Base-by-base conservation (phyloP, 2,329 filamentous ascomycete species). In the Ophiostoma himal-ulmi region DNA sequence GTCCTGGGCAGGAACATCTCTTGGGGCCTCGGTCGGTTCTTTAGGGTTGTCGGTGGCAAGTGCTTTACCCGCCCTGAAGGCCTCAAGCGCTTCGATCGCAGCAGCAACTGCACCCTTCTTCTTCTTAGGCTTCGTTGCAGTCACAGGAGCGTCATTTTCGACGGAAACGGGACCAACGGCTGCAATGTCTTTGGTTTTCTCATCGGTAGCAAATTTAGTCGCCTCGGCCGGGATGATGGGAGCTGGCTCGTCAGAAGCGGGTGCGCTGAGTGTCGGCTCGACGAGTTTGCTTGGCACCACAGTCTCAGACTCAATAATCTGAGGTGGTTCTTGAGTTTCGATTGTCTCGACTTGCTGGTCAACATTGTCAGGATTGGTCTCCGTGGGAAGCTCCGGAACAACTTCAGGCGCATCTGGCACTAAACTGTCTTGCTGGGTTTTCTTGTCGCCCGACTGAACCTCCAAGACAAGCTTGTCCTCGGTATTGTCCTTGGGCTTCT, bases 71-170 rank as follows among this genome's bases (percentile, higher is more conserved):
- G 39, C 41, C 39, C 68, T 48, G 20, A 44, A 17, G 6, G 54
- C 69, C 30, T 57, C 52, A 26, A 57, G 52, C 52, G 52, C 52
- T 26, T 57, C 52, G 8, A 57, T 62, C 26, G 22, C 57, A 34
- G 57, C 26, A 34, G 57, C 57, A 5, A 34, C 22, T 10, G 26
- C 26, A 17, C 26, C 26, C 57, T 62, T 62, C 26, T 62, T 62
- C 26, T 62, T 62, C 22, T 62, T 62, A 5, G 26, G 14, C 57
- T 62, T 62, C 5, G 17, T 22, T 26, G 57, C 14, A 14, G 26
- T 22, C 11, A 14, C n/a, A 14, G 26, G 26, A 13, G 26, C 13
- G 22, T 36, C 26, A 6, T 10, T 26, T 30, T 30, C 13, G 22
- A 62, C 26, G 5, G 26, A 5, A 26, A 62, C 57, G 5, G 57